Percentiles rank a stretch among this genome's conserved stretches.
Conservation (phyloP, 2,329 filamentous ascomycete species). For the Trichoderma afroharzianum region DNA sequence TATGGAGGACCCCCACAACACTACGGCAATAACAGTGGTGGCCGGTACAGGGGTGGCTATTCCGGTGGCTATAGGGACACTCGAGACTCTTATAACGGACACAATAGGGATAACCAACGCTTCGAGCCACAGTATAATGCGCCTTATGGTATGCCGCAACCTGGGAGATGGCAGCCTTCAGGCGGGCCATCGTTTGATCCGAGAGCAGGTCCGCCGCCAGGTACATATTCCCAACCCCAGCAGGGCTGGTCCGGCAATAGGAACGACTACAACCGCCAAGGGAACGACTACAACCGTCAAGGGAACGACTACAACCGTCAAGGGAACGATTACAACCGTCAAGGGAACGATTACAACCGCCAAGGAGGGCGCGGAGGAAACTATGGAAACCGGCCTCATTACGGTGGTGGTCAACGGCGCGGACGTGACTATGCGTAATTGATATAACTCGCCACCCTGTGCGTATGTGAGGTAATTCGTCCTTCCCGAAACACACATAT, state of each 20-base stretch:
- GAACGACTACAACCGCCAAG: neutral
- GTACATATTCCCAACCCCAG: neutral
- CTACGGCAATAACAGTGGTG: slow-evolving; percentile 6
- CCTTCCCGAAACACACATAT: neutral
- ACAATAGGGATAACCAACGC: slow-evolving; percentile 21
- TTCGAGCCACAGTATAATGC: neutral
- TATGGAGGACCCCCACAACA: slow-evolving; percentile 26
- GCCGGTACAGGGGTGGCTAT: slow-evolving; percentile 27
- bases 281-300: neutral
- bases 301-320: no score
- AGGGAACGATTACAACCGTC: no score
- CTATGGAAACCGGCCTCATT: neutral
- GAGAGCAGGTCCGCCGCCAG: neutral
- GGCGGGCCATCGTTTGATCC: neutral
- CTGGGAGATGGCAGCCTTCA: slow-evolving; percentile 2
- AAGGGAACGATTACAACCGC: no score
- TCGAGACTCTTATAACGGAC: neutral
- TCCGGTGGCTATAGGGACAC: slow-evolving; percentile 25
- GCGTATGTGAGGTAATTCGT: neutral
- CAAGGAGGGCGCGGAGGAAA: neutral
- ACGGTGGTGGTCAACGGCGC: neutral
- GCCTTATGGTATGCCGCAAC: slow-evolving; percentile 18
- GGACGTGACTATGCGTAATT: neutral
- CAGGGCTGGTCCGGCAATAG: neutral
- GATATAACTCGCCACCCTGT: neutral